Conservation (phyloP, 2,329 filamentous ascomycete species). For the Fragosphaeria purpurea region DNA sequence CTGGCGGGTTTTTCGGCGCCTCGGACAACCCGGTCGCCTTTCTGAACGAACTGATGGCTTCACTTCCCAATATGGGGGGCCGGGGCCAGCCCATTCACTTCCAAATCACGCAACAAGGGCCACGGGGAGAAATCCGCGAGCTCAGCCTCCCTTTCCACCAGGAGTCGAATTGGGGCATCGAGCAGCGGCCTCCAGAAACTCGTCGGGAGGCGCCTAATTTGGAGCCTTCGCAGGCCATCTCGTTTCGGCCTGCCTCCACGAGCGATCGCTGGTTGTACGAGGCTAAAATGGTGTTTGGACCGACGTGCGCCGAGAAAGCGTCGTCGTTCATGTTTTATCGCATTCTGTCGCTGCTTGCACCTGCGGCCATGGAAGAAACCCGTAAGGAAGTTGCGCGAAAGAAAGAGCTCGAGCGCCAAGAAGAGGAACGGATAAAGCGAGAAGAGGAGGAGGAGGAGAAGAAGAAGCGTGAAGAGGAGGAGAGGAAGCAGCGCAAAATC, state of each 20-base stretch:
- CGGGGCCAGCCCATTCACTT: constrained; percentile 48
- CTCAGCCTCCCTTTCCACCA: constrained; percentile 30
- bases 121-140: constrained; percentile 42
- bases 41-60: constrained; percentile 46
- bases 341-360: constrained; percentile 65
- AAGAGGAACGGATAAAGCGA: constrained; percentile 43
- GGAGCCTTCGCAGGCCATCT: constrained; percentile 64
- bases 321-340: constrained; percentile 52
- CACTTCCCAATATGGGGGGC: constrained; percentile 24
- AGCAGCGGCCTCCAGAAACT: constrained; percentile 23
- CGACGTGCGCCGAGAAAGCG: constrained; percentile 56
- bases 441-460: constrained; percentile 60
- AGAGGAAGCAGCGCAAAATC: constrained; percentile 63
- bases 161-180: not conserved
- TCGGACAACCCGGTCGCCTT: constrained; percentile 34
- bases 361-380: constrained; percentile 73
- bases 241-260: constrained; percentile 65
- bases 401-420: constrained; percentile 40
- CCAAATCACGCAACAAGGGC: constrained; percentile 42
- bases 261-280: constrained; percentile 80
- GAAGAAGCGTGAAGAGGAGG: constrained; percentile 58
- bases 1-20: constrained; percentile 34
- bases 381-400: constrained; percentile 56
- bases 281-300: constrained; percentile 73
- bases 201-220: constrained; percentile 37